Base-by-base conservation (phyloP, 805 yeast genomes). In the Myxozyma neglecta region DNA sequence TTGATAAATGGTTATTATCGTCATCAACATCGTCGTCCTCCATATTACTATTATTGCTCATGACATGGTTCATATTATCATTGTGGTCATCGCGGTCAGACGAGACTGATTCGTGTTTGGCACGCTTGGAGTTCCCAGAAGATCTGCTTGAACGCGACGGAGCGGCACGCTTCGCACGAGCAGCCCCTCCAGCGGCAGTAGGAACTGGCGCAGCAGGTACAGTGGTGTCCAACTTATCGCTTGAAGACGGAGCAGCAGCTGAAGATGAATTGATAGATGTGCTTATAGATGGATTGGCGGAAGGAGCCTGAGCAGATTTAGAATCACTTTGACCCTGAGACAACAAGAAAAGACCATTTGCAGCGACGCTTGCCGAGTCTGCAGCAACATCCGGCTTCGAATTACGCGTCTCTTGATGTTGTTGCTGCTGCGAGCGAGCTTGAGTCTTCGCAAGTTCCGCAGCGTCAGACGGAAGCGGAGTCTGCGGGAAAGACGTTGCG, bases 311-410 rank as follows among this genome's bases (percentile, higher is more conserved):
- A 8, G 44, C 43, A 8, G 55, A 35, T 39, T 51, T 51, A 11
- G 42, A 37, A 34, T 59, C 63, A 29, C 32, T 62, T 29, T 68
- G 69, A 18, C 63, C 68, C 58, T 71, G 74, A 53, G 72, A 69
- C 36, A 74, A 68, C 68, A 73, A 50, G 63, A 64, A 73, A 34
- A 73, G 63, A 5, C 77, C 74, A 43, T 73, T 72, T 13, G 73
- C 76, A 6, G 74, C 73, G 1, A 63, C 68, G 24, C 42, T 56
- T n/a, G 66, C 68, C 45, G 68, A 57, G 45, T 66, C 68, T 16
- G 50, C 65, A 20, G 51, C 62, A 40, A 48, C 57, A 10, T 59
- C 64, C 35, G 39, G 37, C 45, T 57, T 57, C 16, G 43, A 13
- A 34, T 32, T 45, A 11, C 45, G 45, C 9, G 52, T 4, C 20